Percentiles rank a stretch among this genome's conserved stretches.
These are phyloP conservation scores for Pholiota microspora DNA, from an alignment of 768 basidiomycete species.

Conservation along the genomic window DNA sequence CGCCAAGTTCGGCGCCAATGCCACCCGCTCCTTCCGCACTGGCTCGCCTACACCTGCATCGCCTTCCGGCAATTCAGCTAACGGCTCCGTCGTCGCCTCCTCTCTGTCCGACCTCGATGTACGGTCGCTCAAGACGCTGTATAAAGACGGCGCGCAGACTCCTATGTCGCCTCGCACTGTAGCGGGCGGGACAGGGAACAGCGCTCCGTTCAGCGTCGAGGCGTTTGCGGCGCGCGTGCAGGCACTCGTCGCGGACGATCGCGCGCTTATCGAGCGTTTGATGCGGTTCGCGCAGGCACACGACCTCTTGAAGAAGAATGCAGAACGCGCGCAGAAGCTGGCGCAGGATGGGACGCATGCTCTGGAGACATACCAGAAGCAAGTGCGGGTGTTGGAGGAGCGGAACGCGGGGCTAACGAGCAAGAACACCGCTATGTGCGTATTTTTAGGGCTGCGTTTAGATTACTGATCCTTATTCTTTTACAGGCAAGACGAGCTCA, in stretches of 20 bases:
- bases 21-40: conserved; percentile 46
- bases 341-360: conserved; percentile 78
- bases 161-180: conserved; percentile 22
- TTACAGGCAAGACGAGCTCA: conserved; percentile 64
- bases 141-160: conserved; percentile 26
- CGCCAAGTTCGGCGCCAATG: conserved; percentile 44
- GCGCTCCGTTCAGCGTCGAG: conserved; percentile 58
- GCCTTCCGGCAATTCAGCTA: conserved; percentile 10
- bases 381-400: conserved; percentile 78
- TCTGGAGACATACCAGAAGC: conserved; percentile 88
- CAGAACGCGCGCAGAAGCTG: conserved; percentile 87
- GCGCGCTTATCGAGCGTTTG: conserved; percentile 78
- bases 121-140: conserved; percentile 80
- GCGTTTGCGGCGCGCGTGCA: conserved; percentile 77
- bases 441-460: conserved; percentile 10
- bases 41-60: conserved; percentile 43
- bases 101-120: conserved; percentile 86
- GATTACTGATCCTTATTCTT: conserved; percentile 7
- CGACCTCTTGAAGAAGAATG: conserved; percentile 88
- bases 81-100: conserved; percentile 21
- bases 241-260: conserved; percentile 80
- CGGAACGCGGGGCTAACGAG: conserved; percentile 55
- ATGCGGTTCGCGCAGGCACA: conserved; percentile 87
- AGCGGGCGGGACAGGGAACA: background rate
- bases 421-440: conserved; percentile 53